These are phyloP conservation scores for Claviceps maximensis DNA, from an alignment of 2,329 filamentous ascomycete genomes.

Conservation along the genomic window DNA sequence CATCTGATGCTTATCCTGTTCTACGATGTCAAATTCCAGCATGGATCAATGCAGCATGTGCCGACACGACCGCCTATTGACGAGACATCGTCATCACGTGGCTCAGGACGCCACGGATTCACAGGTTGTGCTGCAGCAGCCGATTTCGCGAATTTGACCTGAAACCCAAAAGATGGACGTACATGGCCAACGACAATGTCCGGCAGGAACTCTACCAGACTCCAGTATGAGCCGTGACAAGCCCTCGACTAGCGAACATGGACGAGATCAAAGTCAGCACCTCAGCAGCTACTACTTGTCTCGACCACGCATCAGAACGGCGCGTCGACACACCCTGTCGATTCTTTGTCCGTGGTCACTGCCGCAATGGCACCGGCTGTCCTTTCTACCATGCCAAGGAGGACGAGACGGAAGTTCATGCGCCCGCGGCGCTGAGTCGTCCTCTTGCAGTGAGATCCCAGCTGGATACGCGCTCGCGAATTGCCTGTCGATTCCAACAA, in stretches of 20 bases:
- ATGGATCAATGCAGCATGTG: too few relatives aligned
- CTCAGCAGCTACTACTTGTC: neutral
- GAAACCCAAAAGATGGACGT: neutral
- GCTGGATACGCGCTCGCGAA: neutral
- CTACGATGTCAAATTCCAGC: too few relatives aligned
- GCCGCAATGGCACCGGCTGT: neutral
- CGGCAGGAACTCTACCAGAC: neutral
- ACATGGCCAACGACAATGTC: neutral
- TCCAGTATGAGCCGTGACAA: neutral
- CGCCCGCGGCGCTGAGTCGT: neutral
- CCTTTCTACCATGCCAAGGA: neutral
- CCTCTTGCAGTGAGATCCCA: neutral
- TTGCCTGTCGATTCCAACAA: neutral
- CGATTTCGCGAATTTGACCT: neutral
- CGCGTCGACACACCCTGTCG: neutral
- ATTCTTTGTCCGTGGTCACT: neutral
- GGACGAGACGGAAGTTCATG: neutral
- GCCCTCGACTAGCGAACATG: neutral
- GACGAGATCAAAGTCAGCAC: neutral
- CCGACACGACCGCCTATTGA: too few relatives aligned
- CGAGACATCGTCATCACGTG: neutral
- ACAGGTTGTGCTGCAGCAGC: neutral
- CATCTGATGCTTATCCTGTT: too few relatives aligned
- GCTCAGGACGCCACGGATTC: neutral
- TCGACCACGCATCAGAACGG: neutral